Conservation (phyloP, 2,329 filamentous ascomycete species). For the Ascochyta fabae region DNA sequence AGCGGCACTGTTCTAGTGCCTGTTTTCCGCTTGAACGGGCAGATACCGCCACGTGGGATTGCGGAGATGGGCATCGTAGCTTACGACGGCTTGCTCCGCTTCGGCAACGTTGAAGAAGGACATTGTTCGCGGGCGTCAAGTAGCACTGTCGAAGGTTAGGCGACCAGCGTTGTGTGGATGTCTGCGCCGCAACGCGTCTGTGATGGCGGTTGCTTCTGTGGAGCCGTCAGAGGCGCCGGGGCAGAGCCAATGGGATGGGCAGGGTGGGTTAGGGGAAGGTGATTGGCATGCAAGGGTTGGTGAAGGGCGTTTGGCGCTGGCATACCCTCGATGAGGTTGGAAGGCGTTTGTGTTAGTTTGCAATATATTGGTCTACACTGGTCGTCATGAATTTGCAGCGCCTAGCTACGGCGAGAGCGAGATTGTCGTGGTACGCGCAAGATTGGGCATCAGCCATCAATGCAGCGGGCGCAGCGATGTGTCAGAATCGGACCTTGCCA, state of each 20-base stretch:
- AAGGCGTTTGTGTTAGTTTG: slow-evolving; percentile 17
- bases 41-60: slow-evolving; percentile 6
- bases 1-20: slow-evolving; percentile 1
- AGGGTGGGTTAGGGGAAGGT: slow-evolving; percentile 22
- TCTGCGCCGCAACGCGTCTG: slow-evolving; percentile 23
- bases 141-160: slow-evolving; percentile 8
- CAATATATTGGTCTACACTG: slow-evolving; percentile 31
- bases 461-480: slow-evolving; percentile 6
- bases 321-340: slow-evolving; percentile 16
- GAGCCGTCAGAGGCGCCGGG: slow-evolving; percentile 31
- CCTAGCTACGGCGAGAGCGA: not conserved
- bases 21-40: slow-evolving; percentile 2
- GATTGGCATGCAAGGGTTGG: slow-evolving; percentile 33
- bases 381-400: slow-evolving; percentile 2
- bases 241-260: slow-evolving; percentile 34
- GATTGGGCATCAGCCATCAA: slow-evolving; percentile 5
- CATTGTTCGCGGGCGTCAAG: not conserved
- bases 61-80: slow-evolving; percentile 3
- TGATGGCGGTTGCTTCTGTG: slow-evolving; percentile 26
- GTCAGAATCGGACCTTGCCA: slow-evolving; percentile 11
- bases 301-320: slow-evolving; percentile 24
- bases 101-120: slow-evolving; percentile 3
- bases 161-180: slow-evolving; percentile 7
- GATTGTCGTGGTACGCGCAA: slow-evolving; percentile 1
- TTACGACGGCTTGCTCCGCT: slow-evolving; percentile 2